Percentiles rank a stretch among this genome's conserved stretches.
phyloP scores from a whole-genome alignment of 257 asterid species.

The Nemophila menziesii region DNA sequence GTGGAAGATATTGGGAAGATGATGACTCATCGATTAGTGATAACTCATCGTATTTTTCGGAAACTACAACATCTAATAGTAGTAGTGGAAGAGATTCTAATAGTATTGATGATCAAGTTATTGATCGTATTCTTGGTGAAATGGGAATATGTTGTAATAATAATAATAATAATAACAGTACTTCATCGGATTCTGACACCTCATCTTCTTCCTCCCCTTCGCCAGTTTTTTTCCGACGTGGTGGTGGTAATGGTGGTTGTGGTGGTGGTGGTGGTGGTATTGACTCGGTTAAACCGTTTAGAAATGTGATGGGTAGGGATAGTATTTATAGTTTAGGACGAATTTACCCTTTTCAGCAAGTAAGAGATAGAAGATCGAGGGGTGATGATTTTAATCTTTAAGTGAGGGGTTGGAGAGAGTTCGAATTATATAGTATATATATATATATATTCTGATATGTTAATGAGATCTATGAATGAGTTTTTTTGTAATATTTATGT shows the following conservation, averaged over 20 bases:
- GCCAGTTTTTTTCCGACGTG: no score
- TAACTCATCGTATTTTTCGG: conserved; percentile 56
- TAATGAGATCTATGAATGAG: no score
- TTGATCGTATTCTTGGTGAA: conserved; percentile 37
- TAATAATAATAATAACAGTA: conserved; percentile 33
- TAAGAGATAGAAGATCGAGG: conserved; percentile 24
- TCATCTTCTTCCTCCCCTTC: conserved; percentile 52
- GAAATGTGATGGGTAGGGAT: conserved; percentile 26
- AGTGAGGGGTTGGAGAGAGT: conserved; percentile 13
- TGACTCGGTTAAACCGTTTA: conserved; percentile 24
- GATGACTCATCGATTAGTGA: conserved; percentile 36
- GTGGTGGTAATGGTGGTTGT: no score
- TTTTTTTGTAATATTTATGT: no score
- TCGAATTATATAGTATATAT: conserved; percentile 27
- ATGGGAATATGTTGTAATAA: conserved; percentile 18
- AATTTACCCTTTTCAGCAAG: conserved; percentile 21
- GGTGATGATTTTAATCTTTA: conserved; percentile 11
- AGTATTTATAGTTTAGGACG: conserved; percentile 37
- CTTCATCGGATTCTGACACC: conserved; percentile 49
- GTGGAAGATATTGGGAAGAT: conserved; percentile 15
- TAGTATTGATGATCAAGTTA: conserved; percentile 38
- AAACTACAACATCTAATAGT: conserved; percentile 43
- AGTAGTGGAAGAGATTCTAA: conserved; percentile 44
- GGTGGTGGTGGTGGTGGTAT: no score
- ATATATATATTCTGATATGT: no score